Percentiles rank a stretch among this genome's conserved stretches.
These are phyloP conservation scores for Amanita inopinata DNA, from an alignment of 768 basidiomycete species.

Conservation along the genomic window DNA sequence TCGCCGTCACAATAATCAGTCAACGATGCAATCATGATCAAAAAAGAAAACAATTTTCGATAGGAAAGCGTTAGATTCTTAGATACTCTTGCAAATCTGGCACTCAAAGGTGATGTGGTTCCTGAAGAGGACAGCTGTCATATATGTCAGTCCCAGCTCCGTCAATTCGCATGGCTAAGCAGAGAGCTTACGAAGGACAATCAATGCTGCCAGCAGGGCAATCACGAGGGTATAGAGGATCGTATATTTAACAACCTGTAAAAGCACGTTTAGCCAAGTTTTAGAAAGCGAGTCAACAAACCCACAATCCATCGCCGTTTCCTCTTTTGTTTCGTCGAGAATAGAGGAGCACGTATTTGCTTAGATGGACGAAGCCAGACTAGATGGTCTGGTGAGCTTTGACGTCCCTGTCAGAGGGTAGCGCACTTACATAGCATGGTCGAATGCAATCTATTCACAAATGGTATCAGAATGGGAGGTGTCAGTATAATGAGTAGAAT, in stretches of 20 bases:
- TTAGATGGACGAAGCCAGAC: slow-evolving; percentile 95
- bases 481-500: slow-evolving; percentile 83
- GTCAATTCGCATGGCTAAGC: neutral
- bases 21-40: neutral
- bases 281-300: slow-evolving; percentile 17
- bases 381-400: slow-evolving; percentile 18
- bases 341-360: slow-evolving; percentile 88
- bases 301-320: slow-evolving; percentile 83
- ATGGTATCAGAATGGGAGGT: slow-evolving; percentile 78
- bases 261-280: slow-evolving; percentile 4
- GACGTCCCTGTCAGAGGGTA: slow-evolving; percentile 5
- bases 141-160: slow-evolving; percentile 13
- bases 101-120: slow-evolving; percentile 69
- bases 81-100: slow-evolving; percentile 79
- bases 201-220: slow-evolving; percentile 68
- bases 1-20: neutral
- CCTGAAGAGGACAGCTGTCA: slow-evolving; percentile 71
- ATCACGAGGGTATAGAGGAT: slow-evolving; percentile 73
- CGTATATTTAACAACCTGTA: slow-evolving; percentile 74
- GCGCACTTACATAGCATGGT: slow-evolving; percentile 73
- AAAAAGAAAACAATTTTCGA: neutral
- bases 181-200: slow-evolving; percentile 64
- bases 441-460: slow-evolving; percentile 81
- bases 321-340: slow-evolving; percentile 89
- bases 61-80: slow-evolving; percentile 27